phyloP scores from a whole-genome alignment of 1,139 yeast genomes.

The Taphrina betulina region DNA sequence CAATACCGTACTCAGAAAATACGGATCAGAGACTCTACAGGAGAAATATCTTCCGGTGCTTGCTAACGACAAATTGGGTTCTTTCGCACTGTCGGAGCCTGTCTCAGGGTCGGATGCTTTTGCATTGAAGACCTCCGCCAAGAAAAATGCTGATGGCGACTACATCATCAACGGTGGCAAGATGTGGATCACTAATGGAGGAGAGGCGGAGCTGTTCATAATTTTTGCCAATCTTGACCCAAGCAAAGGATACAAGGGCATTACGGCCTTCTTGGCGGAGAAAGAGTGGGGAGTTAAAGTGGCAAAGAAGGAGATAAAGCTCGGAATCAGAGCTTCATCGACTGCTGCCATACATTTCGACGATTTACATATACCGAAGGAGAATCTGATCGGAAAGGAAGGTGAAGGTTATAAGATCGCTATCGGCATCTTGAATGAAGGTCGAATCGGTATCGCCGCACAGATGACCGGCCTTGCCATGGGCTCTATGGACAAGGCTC shows the following conservation, averaged over 20 bases:
- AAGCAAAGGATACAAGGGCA: constrained; percentile 50
- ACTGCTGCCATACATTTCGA: constrained; percentile 50
- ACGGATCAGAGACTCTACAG: constrained; percentile 46
- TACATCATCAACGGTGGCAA: constrained; percentile 48
- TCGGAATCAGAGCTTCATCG: constrained; percentile 50
- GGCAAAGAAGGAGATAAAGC: constrained; percentile 51
- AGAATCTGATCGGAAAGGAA: constrained; percentile 48
- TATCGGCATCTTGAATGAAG: constrained; percentile 50
- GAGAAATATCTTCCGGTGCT: constrained; percentile 48
- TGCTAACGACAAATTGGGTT: constrained; percentile 46
- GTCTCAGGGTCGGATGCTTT: constrained; percentile 52
- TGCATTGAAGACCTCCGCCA: constrained; percentile 48
- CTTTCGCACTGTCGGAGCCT: constrained; percentile 49
- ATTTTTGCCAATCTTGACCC: constrained; percentile 50
- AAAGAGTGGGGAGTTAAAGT: constrained; percentile 48
- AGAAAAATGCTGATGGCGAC: constrained; percentile 45
- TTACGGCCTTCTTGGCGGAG: constrained; percentile 50
- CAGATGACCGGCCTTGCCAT: constrained; percentile 51
- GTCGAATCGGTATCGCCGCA: constrained; percentile 52
- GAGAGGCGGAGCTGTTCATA: constrained; percentile 49
- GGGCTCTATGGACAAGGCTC: constrained; percentile 50
- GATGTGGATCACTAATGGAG: constrained; percentile 52
- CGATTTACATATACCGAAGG: constrained; percentile 49
- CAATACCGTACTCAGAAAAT: constrained; percentile 48
- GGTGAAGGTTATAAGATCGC: constrained; percentile 53